Evolutionary conservation across 2,329 filamentous ascomycete species (phyloP).

Genomic region (Nigrospora osmanthi): DNA sequence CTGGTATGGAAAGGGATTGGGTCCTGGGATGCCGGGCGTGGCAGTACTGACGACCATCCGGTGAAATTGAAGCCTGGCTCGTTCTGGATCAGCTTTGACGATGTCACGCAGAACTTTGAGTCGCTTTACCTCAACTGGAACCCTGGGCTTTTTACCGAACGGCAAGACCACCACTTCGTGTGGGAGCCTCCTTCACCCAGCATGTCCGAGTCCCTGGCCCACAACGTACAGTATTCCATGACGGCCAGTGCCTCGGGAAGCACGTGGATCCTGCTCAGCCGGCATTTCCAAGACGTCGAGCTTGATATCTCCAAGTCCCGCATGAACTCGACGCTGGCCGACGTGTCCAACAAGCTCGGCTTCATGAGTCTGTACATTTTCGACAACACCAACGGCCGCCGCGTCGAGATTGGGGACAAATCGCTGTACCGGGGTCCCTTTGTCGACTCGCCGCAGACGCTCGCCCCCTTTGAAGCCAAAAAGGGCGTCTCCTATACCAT

Average conservation of each 20-base stretch:
- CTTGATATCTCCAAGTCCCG: conserved; percentile 44
- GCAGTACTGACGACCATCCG: conserved; percentile 13
- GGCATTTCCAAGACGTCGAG: conserved; percentile 72
- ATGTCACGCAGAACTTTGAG: conserved; percentile 85
- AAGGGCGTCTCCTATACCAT: conserved; percentile 40
- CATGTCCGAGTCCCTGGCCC: conserved; percentile 46
- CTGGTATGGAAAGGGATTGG: conserved; percentile 59
- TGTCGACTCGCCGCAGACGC: conserved; percentile 87
- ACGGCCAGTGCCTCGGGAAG: conserved; percentile 48
- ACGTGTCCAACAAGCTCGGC: conserved; percentile 51
- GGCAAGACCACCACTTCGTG: conserved; percentile 83
- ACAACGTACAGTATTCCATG: conserved; percentile 68
- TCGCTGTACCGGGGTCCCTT: conserved; percentile 72
- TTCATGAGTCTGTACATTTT: conserved; percentile 88
- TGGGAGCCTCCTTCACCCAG: conserved; percentile 57
- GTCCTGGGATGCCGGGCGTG: conserved; percentile 17
- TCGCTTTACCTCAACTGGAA: conserved; percentile 98
- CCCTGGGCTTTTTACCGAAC: conserved; percentile 68
- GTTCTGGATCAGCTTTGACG: conserved; percentile 89
- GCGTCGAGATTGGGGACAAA: conserved; percentile 67
- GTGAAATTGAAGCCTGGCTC: conserved; percentile 53
- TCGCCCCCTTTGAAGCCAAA: conserved; percentile 62
- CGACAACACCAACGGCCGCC: conserved; percentile 53
- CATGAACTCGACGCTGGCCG: conserved; percentile 25
- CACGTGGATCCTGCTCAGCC: conserved; percentile 78